A percentile compares a stretch with the other conserved stretches of the same genome.
phyloP scores from a whole-genome alignment of 1,139 yeast species.

The Insectozyma bohioensis region DNA sequence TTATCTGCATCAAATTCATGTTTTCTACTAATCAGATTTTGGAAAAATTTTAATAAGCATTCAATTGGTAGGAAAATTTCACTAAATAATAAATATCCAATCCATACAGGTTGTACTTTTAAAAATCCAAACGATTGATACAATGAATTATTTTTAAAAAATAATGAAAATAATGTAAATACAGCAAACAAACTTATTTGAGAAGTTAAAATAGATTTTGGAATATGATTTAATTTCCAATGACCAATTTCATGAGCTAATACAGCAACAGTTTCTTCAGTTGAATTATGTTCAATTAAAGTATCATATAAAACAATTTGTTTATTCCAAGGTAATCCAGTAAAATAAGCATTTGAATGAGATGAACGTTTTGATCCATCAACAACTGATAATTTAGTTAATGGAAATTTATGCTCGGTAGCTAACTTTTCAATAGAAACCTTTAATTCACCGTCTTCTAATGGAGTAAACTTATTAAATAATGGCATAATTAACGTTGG shows the following conservation, averaged over 20 bases:
- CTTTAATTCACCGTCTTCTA: slow-evolving; percentile 88
- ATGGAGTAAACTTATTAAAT: slow-evolving; percentile 86
- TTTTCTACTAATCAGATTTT: slow-evolving; percentile 73
- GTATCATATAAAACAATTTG: slow-evolving; percentile 94
- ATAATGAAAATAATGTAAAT: slow-evolving; percentile 74
- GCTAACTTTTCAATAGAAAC: slow-evolving; percentile 81
- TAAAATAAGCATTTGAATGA: slow-evolving; percentile 94
- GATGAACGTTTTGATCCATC: slow-evolving; percentile 96
- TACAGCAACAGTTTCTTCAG: slow-evolving; percentile 86
- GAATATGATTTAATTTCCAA: slow-evolving; percentile 87
- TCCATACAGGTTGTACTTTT: slow-evolving; percentile 61
- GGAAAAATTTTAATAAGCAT: slow-evolving; percentile 60
- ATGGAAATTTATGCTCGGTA: slow-evolving; percentile 73
- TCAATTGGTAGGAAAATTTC: slow-evolving; percentile 80
- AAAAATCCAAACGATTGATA: slow-evolving; percentile 78
- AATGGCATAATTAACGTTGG: slow-evolving; percentile 90
- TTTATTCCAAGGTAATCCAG: slow-evolving; percentile 95
- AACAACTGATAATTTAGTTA: slow-evolving; percentile 77
- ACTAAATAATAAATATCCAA: slow-evolving; percentile 76
- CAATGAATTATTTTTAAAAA: slow-evolving; percentile 75
- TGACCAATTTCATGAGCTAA: slow-evolving; percentile 98
- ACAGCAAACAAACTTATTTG: slow-evolving; percentile 65
- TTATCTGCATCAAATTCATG: slow-evolving; percentile 93
- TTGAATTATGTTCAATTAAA: slow-evolving; percentile 73
- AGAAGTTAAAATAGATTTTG: slow-evolving; percentile 62